These are phyloP conservation scores for Metarhizium humberi DNA, from an alignment of 2,329 filamentous ascomycete species.

Conservation along the genomic window DNA sequence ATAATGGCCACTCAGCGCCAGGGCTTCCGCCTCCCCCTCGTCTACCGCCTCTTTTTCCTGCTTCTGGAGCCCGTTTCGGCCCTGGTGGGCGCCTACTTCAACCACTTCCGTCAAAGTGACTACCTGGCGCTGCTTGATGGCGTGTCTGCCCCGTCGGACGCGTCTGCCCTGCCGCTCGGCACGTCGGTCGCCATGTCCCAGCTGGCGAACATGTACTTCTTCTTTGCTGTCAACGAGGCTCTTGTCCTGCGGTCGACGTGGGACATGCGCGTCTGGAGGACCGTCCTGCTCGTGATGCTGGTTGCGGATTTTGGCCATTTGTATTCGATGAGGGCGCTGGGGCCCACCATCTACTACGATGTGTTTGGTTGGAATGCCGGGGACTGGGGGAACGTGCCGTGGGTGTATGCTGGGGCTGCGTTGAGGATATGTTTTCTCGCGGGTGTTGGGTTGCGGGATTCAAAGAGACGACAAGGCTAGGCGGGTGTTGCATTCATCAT, in stretches of 20 bases:
- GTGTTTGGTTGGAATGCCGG: slow-evolving; percentile 55
- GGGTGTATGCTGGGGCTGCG: slow-evolving; percentile 57
- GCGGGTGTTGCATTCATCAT: not conserved
- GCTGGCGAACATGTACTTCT: slow-evolving; percentile 68
- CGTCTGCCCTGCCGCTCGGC: slow-evolving; percentile 38
- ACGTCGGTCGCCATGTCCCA: slow-evolving; percentile 63
- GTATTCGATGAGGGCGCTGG: slow-evolving; percentile 53
- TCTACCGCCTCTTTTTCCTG: slow-evolving; percentile 67
- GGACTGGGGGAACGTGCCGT: slow-evolving; percentile 59
- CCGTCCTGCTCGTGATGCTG: slow-evolving; percentile 56
- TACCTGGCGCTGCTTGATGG: slow-evolving; percentile 40
- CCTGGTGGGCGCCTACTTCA: slow-evolving; percentile 42
- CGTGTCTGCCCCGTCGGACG: not conserved
- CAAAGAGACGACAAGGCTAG: slow-evolving; percentile 11
- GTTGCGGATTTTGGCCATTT: slow-evolving; percentile 72
- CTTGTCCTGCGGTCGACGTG: slow-evolving; percentile 61
- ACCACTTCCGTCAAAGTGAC: slow-evolving; percentile 36
- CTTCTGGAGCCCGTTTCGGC: slow-evolving; percentile 55
- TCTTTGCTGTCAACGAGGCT: slow-evolving; percentile 70
- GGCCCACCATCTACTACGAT: slow-evolving; percentile 54
- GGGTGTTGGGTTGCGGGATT: slow-evolving; percentile 40
- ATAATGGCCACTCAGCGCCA: slow-evolving; percentile 16
- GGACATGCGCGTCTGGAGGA: slow-evolving; percentile 61
- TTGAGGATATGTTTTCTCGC: slow-evolving; percentile 50
- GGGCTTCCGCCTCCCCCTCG: slow-evolving; percentile 42